Evolutionary conservation across 139 green algal species (phyloP).

Genomic region (Asterochloris erici): DNA sequence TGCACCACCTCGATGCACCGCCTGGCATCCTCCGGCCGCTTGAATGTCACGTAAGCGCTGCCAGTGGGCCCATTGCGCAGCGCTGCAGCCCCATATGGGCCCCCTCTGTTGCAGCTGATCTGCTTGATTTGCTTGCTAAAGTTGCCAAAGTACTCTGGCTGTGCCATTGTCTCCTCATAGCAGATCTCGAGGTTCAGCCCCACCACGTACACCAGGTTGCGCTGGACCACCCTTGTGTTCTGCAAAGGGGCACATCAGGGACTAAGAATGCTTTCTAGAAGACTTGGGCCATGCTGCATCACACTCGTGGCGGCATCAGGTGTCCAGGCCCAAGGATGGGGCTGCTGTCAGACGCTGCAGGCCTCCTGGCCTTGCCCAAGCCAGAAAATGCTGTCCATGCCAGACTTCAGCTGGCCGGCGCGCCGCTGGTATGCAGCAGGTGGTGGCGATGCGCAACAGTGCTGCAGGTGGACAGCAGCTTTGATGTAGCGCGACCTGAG

Average conservation of each 20-base stretch:
- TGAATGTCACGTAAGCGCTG: constrained; percentile 86
- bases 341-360: too few relatives aligned
- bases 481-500: too few relatives aligned
- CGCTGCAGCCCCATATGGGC: constrained; percentile 10
- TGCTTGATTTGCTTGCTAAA: constrained; percentile 76
- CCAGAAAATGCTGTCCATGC: too few relatives aligned
- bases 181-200: constrained; percentile 78
- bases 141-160: constrained; percentile 73
- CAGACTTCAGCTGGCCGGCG: too few relatives aligned
- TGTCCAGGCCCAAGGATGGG: background rate
- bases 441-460: too few relatives aligned
- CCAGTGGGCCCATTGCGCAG: constrained; percentile 56
- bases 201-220: constrained; percentile 90
- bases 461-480: too few relatives aligned
- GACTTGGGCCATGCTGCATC: too few relatives aligned
- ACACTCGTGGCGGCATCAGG: too few relatives aligned
- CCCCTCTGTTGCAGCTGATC: constrained; percentile 18
- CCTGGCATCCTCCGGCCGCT: constrained; percentile 65
- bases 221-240: constrained; percentile 88
- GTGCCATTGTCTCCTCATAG: constrained; percentile 65
- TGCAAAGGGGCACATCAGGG: constrained; percentile 20
- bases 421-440: too few relatives aligned
- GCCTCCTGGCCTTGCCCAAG: too few relatives aligned
- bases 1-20: constrained; percentile 83
- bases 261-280: too few relatives aligned